Percentiles rank a stretch among this genome's conserved stretches.
Conservation (phyloP, 768 basidiomycete species). For the Tricholoma flavovirens region DNA sequence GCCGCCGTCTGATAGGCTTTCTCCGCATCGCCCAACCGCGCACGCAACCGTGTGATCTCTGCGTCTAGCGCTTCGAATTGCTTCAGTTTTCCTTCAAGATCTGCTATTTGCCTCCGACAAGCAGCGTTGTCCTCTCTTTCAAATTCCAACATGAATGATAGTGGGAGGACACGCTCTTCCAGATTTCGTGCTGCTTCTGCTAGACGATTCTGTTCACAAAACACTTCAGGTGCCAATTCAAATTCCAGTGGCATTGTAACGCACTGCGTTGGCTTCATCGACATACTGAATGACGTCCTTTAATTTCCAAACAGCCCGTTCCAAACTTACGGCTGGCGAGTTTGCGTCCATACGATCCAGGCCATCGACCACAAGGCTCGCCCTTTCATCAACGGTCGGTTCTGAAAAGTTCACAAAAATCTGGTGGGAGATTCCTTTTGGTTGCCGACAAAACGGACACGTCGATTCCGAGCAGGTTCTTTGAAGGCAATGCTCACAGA, state of each 20-base stretch:
- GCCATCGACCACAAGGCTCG: not conserved
- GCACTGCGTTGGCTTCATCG: not conserved
- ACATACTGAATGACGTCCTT: not conserved
- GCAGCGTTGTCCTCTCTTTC: not conserved
- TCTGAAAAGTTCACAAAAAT: not conserved
- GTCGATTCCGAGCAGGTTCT: not conserved
- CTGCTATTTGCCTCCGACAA: not conserved
- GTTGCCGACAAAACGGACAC: not conserved
- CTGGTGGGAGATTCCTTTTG: not conserved
- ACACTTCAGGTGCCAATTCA: not conserved
- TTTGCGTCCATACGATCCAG: slow-evolving; percentile 1
- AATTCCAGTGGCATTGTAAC: not conserved
- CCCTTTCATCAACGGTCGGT: not conserved
- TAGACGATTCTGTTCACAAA: not conserved
- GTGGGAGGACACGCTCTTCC: slow-evolving; percentile 1
- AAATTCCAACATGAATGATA: slow-evolving; percentile 2
- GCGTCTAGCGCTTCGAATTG: not conserved
- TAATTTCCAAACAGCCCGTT: slow-evolving; percentile 3
- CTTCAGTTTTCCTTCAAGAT: not conserved
- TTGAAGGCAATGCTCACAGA: not conserved
- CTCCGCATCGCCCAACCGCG: not conserved
- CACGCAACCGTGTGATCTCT: not conserved
- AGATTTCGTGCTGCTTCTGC: slow-evolving; percentile 1
- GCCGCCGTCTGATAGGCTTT: not conserved
- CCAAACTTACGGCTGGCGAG: slow-evolving; percentile 1